phyloP scores from a whole-genome alignment of 139 green algal species.

The Auxenochlorella protothecoides region DNA sequence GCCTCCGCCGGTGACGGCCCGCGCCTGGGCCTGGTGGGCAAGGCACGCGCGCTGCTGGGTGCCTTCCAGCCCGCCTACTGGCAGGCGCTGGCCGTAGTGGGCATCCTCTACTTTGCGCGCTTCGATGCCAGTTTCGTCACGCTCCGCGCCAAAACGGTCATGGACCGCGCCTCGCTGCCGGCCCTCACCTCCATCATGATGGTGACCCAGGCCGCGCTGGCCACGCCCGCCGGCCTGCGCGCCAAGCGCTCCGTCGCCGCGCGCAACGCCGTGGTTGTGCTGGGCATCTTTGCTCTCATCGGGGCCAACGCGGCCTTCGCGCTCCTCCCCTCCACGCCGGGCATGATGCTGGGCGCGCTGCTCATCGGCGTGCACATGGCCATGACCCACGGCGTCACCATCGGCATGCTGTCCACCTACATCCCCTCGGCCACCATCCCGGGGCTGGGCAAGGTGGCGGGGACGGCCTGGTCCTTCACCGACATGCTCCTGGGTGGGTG shows the following conservation, averaged over 20 bases:
- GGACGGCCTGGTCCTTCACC: conserved; percentile 72
- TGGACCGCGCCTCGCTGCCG: conserved; percentile 54
- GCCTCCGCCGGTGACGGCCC: conserved; percentile 3
- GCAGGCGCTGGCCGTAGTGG: conserved; percentile 60
- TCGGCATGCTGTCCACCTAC: conserved; percentile 54
- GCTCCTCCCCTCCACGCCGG: conserved; percentile 14
- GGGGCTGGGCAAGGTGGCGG: conserved; percentile 56
- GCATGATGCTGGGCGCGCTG: conserved; percentile 53
- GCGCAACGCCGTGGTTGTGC: conserved; percentile 54
- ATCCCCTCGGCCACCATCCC: conserved; percentile 44
- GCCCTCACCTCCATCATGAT: conserved; percentile 57
- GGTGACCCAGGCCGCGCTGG: conserved; percentile 51
- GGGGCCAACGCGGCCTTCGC: conserved; percentile 45
- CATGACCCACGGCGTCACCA: conserved; percentile 65
- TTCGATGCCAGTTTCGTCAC: conserved; percentile 74
- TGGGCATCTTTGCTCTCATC: conserved; percentile 57
- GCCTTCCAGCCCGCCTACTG: conserved; percentile 68
- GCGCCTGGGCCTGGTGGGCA: conserved; percentile 10
- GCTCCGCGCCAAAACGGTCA: conserved; percentile 54
- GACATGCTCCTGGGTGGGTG: conserved; percentile 64
- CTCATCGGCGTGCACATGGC: conserved; percentile 74
- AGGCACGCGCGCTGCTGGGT: conserved; percentile 26
- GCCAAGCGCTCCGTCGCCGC: conserved; percentile 38
- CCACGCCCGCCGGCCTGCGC: conserved; percentile 38
- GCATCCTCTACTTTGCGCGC: conserved; percentile 66